phyloP scores from a whole-genome alignment of 2,329 filamentous ascomycete species.

The Stagonosporopsis cucurbitacearum region DNA sequence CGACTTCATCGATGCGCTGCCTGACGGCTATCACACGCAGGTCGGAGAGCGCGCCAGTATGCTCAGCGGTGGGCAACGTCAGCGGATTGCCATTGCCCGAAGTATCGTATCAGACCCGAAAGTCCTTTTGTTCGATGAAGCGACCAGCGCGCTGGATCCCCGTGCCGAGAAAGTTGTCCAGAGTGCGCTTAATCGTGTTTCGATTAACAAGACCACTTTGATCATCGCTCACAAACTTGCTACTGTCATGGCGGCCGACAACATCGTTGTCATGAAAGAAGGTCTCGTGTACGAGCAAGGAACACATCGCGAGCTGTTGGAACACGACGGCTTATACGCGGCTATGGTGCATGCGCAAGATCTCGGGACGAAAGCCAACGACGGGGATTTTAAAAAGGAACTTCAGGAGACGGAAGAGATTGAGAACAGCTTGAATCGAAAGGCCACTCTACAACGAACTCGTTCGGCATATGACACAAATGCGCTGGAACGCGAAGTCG shows the following conservation, averaged over 20 bases:
- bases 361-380: slow-evolving; percentile 30
- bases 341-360: slow-evolving; percentile 31
- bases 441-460: slow-evolving; percentile 13
- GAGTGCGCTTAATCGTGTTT: slow-evolving; percentile 2
- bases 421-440: slow-evolving; percentile 6
- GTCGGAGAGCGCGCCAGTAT: slow-evolving; percentile 73
- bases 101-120: slow-evolving; percentile 32
- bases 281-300: slow-evolving; percentile 51
- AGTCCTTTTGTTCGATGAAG: slow-evolving; percentile 22
- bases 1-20: slow-evolving; percentile 77
- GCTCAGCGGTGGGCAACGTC: slow-evolving; percentile 78
- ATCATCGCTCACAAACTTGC: slow-evolving; percentile 52
- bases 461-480: slow-evolving; percentile 12
- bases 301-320: slow-evolving; percentile 27
- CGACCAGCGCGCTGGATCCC: slow-evolving; percentile 11
- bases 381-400: slow-evolving; percentile 4
- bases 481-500: slow-evolving; percentile 8
- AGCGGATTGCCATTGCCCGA: slow-evolving; percentile 67
- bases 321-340: slow-evolving; percentile 22
- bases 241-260: slow-evolving; percentile 48
- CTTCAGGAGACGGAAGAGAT: slow-evolving; percentile 3
- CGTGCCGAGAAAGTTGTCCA: slow-evolving; percentile 42
- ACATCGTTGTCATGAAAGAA: slow-evolving; percentile 50
- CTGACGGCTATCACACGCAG: slow-evolving; percentile 79
- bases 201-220: slow-evolving; percentile 47